Evolutionary conservation across 345 rosid species (phyloP).

Genomic region (Cardamine resedifolia): DNA sequence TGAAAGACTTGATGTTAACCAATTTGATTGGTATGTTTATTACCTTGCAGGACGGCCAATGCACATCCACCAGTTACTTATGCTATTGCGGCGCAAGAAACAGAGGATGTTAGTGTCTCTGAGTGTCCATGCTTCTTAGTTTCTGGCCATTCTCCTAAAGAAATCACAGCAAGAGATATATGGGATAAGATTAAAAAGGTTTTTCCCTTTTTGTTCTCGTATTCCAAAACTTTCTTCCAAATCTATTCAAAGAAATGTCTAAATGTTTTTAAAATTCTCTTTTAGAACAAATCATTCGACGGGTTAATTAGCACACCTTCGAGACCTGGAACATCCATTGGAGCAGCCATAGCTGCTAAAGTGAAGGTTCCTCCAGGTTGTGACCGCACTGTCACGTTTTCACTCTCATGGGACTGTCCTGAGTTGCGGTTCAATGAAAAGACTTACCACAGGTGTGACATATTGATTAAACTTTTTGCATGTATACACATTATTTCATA

Average conservation of each 20-base stretch:
- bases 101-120: conserved; percentile 49
- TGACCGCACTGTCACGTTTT: conserved; percentile 49
- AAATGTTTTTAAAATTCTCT: neutral
- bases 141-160: conserved; percentile 47
- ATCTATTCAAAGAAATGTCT: neutral
- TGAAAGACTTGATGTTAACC: too few species aligned
- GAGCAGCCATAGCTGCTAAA: conserved; percentile 77
- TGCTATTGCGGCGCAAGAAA: conserved; percentile 60
- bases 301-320: conserved; percentile 48
- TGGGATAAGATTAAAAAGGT: neutral
- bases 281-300: conserved; percentile 61
- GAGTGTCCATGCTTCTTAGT: conserved; percentile 58
- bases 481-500: neutral
- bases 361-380: conserved; percentile 55
- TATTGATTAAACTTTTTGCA: neutral
- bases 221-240: neutral
- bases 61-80: conserved; percentile 52
- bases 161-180: neutral
- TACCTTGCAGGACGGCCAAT: conserved; percentile 54
- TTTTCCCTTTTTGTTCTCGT: neutral
- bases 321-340: conserved; percentile 70
- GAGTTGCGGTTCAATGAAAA: conserved; percentile 61
- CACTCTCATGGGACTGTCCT: conserved; percentile 88
- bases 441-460: conserved; percentile 63
- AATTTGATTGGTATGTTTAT: neutral